Conservation (phyloP, 202 grass and related monocot species). For the Zoysia matrella region DNA sequence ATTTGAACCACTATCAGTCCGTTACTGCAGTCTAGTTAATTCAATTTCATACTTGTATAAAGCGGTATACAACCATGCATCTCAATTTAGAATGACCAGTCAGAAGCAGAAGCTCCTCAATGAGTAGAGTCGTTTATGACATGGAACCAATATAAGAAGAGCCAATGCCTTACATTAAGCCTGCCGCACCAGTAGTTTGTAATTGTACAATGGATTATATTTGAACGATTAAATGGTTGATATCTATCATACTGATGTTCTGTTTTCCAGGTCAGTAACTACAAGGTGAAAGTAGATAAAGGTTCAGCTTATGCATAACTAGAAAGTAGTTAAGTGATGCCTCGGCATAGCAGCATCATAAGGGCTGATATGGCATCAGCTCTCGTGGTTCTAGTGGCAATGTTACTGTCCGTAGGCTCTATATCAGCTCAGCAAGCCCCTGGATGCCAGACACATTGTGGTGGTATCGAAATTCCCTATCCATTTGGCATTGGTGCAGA, state of each 20-base stretch:
- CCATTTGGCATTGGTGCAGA: constrained; percentile 39
- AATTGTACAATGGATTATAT: neutral
- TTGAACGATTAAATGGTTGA: neutral
- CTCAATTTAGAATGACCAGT: neutral
- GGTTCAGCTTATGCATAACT: neutral
- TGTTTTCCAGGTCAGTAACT: neutral
- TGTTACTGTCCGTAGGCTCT: neutral
- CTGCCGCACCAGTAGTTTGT: neutral
- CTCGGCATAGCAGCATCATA: neutral
- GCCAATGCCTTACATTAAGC: neutral
- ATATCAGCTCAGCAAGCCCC: constrained; percentile 25
- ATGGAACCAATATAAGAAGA: neutral
- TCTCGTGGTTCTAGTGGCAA: neutral
- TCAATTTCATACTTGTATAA: neutral
- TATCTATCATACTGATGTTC: neutral
- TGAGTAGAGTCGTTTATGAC: neutral
- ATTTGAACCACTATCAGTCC: neutral
- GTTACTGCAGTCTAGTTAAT: neutral
- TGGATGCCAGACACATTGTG: constrained; percentile 16
- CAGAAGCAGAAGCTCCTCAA: neutral
- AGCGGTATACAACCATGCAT: neutral
- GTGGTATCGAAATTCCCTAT: constrained; percentile 21
- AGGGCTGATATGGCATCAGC: neutral
- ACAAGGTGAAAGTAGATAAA: neutral
- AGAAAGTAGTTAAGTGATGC: neutral